Evolutionary conservation across 306 rosid species (phyloP), one percentile per base, ranked within the genome.

Genomic region (Trichosanthes cucumerina): DNA sequence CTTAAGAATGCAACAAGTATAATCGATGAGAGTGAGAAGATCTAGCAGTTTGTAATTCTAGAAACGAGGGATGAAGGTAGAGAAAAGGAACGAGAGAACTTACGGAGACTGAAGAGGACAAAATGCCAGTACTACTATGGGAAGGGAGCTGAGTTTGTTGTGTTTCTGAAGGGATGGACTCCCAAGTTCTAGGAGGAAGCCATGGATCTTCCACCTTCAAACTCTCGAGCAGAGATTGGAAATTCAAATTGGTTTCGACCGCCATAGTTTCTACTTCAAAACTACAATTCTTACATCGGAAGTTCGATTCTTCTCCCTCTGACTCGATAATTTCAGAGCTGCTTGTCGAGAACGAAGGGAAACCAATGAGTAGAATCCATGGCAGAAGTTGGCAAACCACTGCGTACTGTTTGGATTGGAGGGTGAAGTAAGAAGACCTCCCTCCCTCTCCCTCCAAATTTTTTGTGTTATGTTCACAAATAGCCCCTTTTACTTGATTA

Each of bases 171-270:
- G 90, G 82, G 33, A 87, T 85, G 36, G 97, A 90, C 79, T 91
- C 97, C 98, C 97, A 95, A 5, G 93, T 82, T 63, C 53, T 78
- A 9, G 98, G 96, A 49, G 96, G 91, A 85, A 95, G 82, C 92
- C 90, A 86, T 62, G 97, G 97, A 80, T 83, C 89, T 49, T 94
- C 88, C 13, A 92, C 21, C 85, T 87, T 92, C 80, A 94, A 79
- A 73, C 89, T 89, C 66, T 86, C 83, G 33, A 94, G 74, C 87
- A 92, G 78, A 11, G 87, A 83, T 13, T 79, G 47, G 33, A 84
- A 59, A 7, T 86, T 80, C 56, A 89, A 89, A 79, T 86, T 84
- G 49, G 89, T 49, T 57, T 89, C 90, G 34, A 85, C 80, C 6
- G 86, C 88, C 93, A 80, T 58, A 50, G 72, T 64, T 21, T 28